A percentile compares a stretch with the other conserved stretches of the same genome.
Evolutionary conservation across 495 filamentous ascomycete genomes (phyloP).

Genomic region (Hypoxylon cercidicola): DNA sequence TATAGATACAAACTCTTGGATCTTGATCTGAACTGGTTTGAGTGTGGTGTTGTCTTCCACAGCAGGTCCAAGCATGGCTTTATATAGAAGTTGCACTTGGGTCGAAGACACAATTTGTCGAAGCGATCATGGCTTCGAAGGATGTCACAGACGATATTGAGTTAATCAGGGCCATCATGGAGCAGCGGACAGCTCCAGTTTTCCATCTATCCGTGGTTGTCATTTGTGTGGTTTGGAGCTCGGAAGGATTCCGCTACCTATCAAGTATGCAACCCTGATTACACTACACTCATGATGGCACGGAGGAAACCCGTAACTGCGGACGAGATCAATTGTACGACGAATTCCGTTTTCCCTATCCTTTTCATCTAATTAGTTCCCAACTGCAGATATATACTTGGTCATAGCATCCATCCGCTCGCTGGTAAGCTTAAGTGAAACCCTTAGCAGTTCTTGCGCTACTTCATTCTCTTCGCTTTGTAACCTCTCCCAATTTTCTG

Average conservation of each 20-base stretch:
- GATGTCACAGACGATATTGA: too few relatives aligned
- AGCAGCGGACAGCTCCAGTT: too few relatives aligned
- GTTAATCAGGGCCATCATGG: too few relatives aligned
- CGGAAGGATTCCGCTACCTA: too few relatives aligned
- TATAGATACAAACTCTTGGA: not conserved
- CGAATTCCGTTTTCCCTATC: slow-evolving; percentile 2
- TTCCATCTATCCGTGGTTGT: too few relatives aligned
- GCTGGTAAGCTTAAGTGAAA: slow-evolving; percentile 86
- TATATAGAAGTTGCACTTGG: not conserved
- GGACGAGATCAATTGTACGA: too few relatives aligned
- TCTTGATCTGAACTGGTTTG: not conserved
- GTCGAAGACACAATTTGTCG: slow-evolving; percentile 8
- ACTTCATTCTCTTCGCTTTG: slow-evolving; percentile 76
- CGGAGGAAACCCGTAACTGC: too few relatives aligned
- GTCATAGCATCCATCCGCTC: slow-evolving; percentile 94
- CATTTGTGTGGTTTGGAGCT: too few relatives aligned
- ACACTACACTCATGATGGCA: too few relatives aligned
- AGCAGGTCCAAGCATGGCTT: not conserved
- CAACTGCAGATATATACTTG: slow-evolving; percentile 54
- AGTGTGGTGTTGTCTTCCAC: not conserved
- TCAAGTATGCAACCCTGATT: too few relatives aligned
- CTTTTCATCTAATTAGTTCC: slow-evolving; percentile 28
- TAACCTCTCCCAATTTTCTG: slow-evolving; percentile 73
- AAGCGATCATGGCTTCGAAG: not conserved
- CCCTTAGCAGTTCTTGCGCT: slow-evolving; percentile 82